Conservation (phyloP, 1,139 yeast genomes). For the Dujonia santamariae region DNA sequence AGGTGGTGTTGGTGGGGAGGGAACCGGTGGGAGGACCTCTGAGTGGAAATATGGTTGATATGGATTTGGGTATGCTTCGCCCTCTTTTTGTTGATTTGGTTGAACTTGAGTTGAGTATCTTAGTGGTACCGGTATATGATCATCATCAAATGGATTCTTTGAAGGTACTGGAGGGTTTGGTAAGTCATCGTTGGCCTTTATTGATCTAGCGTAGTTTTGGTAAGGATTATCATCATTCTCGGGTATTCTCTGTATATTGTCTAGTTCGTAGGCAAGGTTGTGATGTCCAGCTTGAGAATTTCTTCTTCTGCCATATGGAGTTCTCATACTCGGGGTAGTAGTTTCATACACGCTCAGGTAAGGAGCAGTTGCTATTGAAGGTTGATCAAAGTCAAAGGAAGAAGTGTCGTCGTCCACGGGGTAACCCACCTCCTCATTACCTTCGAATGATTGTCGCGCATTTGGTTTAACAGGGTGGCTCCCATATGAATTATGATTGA, state of each 20-base stretch:
- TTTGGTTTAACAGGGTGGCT: too few relatives aligned
- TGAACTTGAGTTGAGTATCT: not conserved
- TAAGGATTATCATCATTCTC: not conserved
- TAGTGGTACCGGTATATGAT: not conserved
- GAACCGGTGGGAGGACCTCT: not conserved
- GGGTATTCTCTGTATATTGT: not conserved
- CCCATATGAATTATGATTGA: too few relatives aligned
- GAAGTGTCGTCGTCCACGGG: not conserved
- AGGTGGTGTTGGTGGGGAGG: slow-evolving; percentile 2
- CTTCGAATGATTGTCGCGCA: too few relatives aligned
- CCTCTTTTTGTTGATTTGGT: not conserved
- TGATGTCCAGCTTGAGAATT: not conserved
- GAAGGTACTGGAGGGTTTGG: slow-evolving; percentile 1
- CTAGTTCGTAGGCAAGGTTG: not conserved
- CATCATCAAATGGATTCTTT: slow-evolving; percentile 3
- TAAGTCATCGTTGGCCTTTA: not conserved
- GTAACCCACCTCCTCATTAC: too few relatives aligned
- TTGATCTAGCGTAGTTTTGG: not conserved
- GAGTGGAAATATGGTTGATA: too few relatives aligned
- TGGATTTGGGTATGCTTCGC: too few relatives aligned
- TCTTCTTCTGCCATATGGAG: not conserved
- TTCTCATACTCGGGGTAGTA: slow-evolving; percentile 1
- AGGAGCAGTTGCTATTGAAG: slow-evolving; percentile 2
- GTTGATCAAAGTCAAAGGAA: not conserved
- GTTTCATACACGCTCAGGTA: slow-evolving; percentile 2